Conservation (phyloP, 495 filamentous ascomycete genomes). For the Penicillium argentinense region DNA sequence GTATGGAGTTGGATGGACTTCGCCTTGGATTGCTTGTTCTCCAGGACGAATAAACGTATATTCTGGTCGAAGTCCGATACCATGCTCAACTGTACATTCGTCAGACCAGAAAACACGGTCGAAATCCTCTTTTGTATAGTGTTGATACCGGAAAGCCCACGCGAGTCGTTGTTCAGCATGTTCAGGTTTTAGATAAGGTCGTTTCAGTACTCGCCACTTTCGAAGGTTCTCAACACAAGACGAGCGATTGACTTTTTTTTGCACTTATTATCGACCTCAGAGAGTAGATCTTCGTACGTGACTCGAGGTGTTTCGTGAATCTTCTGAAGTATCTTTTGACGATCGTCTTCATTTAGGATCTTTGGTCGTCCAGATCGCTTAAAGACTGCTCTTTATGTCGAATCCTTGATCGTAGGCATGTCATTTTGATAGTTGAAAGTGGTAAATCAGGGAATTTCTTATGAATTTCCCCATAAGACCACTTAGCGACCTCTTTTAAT, state of each 20-base stretch:
- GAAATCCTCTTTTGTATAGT: constrained; percentile 9
- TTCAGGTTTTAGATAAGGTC: not conserved
- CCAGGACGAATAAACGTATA: too few relatives aligned
- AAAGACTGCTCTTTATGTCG: too few relatives aligned
- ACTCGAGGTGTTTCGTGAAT: too few relatives aligned
- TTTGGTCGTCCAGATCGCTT: too few relatives aligned
- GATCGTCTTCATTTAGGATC: too few relatives aligned
- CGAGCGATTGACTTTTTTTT: constrained; percentile 2
- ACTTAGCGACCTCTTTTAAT: too few relatives aligned
- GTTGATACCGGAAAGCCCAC: constrained; percentile 1
- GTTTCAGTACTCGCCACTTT: constrained; percentile 5
- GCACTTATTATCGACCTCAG: constrained; percentile 2
- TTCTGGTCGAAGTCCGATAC: constrained; percentile 3
- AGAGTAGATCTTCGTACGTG: constrained; percentile 3
- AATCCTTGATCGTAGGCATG: too few relatives aligned
- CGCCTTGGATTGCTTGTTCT: not conserved
- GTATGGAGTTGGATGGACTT: constrained; percentile 1
- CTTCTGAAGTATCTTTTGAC: too few relatives aligned
- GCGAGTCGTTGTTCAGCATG: not conserved
- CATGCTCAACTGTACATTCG: constrained; percentile 10
- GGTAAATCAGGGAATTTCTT: too few relatives aligned
- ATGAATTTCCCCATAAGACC: too few relatives aligned
- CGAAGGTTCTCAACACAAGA: not conserved
- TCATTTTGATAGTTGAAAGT: too few relatives aligned
- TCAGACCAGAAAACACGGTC: constrained; percentile 10